Base-by-base conservation (phyloP, 2,329 filamentous ascomycete species). In the Colletotrichum abscissum region DNA sequence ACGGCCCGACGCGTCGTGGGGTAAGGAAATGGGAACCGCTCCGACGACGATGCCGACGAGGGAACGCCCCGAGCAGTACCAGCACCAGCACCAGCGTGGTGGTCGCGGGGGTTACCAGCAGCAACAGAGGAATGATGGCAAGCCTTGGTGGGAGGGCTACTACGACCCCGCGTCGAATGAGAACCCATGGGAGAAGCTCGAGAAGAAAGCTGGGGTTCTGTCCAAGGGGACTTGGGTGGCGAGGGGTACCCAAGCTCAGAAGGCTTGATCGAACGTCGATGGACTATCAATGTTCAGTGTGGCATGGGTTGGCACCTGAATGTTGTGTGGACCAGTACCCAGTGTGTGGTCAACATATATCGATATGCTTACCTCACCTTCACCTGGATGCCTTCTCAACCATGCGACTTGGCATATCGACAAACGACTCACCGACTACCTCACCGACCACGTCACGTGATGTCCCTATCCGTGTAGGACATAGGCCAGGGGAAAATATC, bases 131-230 rank as follows among this genome's bases (percentile, higher is more conserved):
- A 38, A 26, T 38, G 59, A 63, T 24, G 64, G 74, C 9, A 75
- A 84, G 72, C 82, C 82, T 1, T 94, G 92, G 85, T 93, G 92
- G 81, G 83, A 87, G 52, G 90, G 87, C 46, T 94, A 93, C 80
- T 95, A 94, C 80, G 89, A 94, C 72, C 88, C 89, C 0, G 88
- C 86, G 71, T 93, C 92, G 74, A 90, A 94, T 76, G 87, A 92
- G 79, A 94, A 95, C 79, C 93, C 93, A 0, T 95, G 93, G 93
- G 88, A 86, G 63, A 80, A 79, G 9, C 81, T 92, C 24, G 90
- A 92, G 80, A 82, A 83, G 76, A 76, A 80, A 7, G 80, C 80
- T 28, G 86, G 86, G 0, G 75, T 92, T 59, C 76, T 81, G 52
- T 73, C 86, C 1, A 79, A 79, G 16, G 88, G 87, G 2, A 78